These are phyloP conservation scores for Apiotrichum brassicae DNA, from an alignment of 1,284 basidiomycete species.

Conservation along the genomic window DNA sequence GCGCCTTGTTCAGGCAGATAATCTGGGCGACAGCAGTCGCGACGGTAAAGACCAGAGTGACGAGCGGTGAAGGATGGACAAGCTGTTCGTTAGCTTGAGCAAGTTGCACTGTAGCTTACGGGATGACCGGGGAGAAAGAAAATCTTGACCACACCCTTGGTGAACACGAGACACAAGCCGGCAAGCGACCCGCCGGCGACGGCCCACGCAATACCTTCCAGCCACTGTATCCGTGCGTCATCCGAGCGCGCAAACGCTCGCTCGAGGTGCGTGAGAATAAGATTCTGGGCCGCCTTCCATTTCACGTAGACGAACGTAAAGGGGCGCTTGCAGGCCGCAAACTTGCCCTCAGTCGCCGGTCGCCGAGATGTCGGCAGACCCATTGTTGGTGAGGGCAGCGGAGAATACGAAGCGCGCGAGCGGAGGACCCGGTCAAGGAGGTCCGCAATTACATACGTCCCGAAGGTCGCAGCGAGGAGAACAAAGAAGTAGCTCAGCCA, in stretches of 20 bases:
- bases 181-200: constrained; percentile 82
- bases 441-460: constrained; percentile 55
- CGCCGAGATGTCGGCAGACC: constrained; percentile 26
- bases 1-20: constrained; percentile 76
- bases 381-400: constrained; percentile 49
- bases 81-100: constrained; percentile 50
- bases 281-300: constrained; percentile 53
- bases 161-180: constrained; percentile 81
- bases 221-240: constrained; percentile 77
- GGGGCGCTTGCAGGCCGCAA: not conserved
- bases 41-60: constrained; percentile 72
- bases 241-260: constrained; percentile 67
- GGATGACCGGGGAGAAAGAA: constrained; percentile 37
- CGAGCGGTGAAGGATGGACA: constrained; percentile 67
- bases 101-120: constrained; percentile 19
- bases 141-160: constrained; percentile 60
- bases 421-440: constrained; percentile 35
- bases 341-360: constrained; percentile 6
- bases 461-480: constrained; percentile 62
- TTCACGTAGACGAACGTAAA: constrained; percentile 22
- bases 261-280: constrained; percentile 61
- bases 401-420: constrained; percentile 43
- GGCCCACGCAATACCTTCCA: constrained; percentile 85
- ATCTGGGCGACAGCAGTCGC: constrained; percentile 81
- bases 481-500: constrained; percentile 84